Conservation (phyloP, 768 basidiomycete genomes). For the Pleurotus giganteus region DNA sequence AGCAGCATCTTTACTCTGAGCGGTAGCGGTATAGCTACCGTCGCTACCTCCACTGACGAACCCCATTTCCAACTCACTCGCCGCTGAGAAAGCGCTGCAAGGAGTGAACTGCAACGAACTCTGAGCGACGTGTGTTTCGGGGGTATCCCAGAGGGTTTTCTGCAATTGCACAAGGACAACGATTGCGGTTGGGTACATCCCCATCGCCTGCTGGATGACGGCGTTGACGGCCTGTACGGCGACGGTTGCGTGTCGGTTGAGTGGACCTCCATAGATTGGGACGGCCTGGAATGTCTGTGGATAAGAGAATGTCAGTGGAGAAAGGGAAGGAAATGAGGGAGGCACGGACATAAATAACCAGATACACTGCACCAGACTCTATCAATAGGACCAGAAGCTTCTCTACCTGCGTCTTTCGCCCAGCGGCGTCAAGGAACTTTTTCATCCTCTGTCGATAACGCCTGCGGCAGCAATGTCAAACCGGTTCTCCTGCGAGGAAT, state of each 20-base stretch:
- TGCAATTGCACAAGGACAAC: slow-evolving; percentile 27
- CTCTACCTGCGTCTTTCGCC: slow-evolving; percentile 23
- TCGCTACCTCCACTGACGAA: background rate
- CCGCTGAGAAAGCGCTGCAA: background rate
- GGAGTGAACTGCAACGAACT: background rate
- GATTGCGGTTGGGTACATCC: slow-evolving; percentile 28
- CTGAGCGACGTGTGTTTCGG: slow-evolving; percentile 11
- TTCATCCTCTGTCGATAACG: slow-evolving; percentile 23
- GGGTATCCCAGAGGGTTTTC: slow-evolving; percentile 25
- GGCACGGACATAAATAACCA: slow-evolving; percentile 24
- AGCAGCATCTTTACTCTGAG: background rate
- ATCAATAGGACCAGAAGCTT: slow-evolving; percentile 24
- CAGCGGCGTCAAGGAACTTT: slow-evolving; percentile 21
- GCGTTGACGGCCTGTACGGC: slow-evolving; percentile 27
- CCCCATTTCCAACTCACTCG: background rate
- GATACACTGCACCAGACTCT: slow-evolving; percentile 26
- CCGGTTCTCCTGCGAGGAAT: too few species aligned
- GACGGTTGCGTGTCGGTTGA: slow-evolving; percentile 18
- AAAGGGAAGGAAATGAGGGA: background rate
- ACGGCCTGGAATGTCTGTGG: slow-evolving; percentile 26
- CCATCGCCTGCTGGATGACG: slow-evolving; percentile 27
- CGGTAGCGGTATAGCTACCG: background rate
- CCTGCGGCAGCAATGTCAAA: slow-evolving; percentile 12
- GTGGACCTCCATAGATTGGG: slow-evolving; percentile 26
- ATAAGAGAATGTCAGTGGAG: background rate